Conservation (phyloP, 768 basidiomycete species). For the Leccinum truebloodii region DNA sequence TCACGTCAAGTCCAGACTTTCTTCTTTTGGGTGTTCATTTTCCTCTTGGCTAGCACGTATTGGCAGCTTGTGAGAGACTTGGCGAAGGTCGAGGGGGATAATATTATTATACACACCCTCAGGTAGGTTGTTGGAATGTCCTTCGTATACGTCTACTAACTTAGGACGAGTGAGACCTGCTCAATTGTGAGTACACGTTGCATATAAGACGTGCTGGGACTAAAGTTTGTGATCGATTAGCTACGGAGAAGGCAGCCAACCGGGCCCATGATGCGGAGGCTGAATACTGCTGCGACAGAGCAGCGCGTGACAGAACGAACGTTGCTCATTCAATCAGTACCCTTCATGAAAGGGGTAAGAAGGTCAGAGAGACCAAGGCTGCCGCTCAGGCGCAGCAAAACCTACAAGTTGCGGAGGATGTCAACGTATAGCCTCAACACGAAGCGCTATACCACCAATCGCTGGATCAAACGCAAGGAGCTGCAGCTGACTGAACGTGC, state of each 20-base stretch:
- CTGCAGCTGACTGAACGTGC: slow-evolving; percentile 51
- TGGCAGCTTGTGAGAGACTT: slow-evolving; percentile 90
- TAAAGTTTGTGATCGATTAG: slow-evolving; percentile 35
- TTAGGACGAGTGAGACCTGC: slow-evolving; percentile 37
- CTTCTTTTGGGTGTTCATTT: slow-evolving; percentile 92
- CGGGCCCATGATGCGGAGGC: slow-evolving; percentile 49
- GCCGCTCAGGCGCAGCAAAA: slow-evolving; percentile 50
- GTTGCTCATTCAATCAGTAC: slow-evolving; percentile 44
- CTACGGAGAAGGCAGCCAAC: slow-evolving; percentile 58
- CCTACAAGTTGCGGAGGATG: slow-evolving; percentile 35
- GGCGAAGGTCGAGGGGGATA: slow-evolving; percentile 48
- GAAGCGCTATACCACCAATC: slow-evolving; percentile 57
- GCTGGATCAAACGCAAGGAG: slow-evolving; percentile 50
- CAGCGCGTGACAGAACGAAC: slow-evolving; percentile 49
- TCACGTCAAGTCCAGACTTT: slow-evolving; percentile 55
- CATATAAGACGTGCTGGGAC: neutral
- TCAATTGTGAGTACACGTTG: slow-evolving; percentile 49
- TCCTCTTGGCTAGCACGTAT: slow-evolving; percentile 88
- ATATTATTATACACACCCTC: too few species aligned
- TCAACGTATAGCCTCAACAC: slow-evolving; percentile 63
- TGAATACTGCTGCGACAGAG: slow-evolving; percentile 38
- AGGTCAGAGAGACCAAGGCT: slow-evolving; percentile 60
- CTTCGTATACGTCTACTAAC: too few species aligned
- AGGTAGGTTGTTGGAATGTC: too few species aligned
- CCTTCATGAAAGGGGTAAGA: slow-evolving; percentile 55